Percentiles rank a stretch among this genome's conserved stretches.
These are phyloP conservation scores for Leucosporidium creatinivorum DNA, from an alignment of 768 basidiomycete species.

Conservation along the genomic window DNA sequence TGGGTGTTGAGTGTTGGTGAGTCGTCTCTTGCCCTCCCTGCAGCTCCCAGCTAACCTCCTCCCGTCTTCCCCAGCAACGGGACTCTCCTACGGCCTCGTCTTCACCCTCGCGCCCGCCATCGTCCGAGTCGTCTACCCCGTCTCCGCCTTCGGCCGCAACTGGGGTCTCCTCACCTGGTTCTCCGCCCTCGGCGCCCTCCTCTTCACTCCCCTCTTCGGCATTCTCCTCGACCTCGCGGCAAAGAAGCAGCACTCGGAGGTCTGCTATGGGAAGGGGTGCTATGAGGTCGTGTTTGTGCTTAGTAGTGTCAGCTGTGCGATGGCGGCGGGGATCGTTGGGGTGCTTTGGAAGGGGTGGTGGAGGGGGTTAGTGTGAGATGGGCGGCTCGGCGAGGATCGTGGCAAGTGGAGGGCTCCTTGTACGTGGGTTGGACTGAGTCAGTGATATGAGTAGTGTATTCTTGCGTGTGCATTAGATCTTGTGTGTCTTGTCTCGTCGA, in stretches of 20 bases:
- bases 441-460: neutral
- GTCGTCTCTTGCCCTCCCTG: slow-evolving; percentile 16
- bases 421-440: too few species aligned
- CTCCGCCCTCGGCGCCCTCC: slow-evolving; percentile 24
- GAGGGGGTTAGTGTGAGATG: neutral
- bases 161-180: slow-evolving; percentile 30
- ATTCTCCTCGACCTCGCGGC: slow-evolving; percentile 18
- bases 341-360: slow-evolving; percentile 1
- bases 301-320: neutral
- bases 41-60: neutral
- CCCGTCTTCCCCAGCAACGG: slow-evolving; percentile 2
- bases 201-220: slow-evolving; percentile 30
- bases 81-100: slow-evolving; percentile 15
- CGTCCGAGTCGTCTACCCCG: slow-evolving; percentile 17
- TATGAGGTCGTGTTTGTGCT: neutral
- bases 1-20: slow-evolving; percentile 17
- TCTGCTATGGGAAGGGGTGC: neutral
- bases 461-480: neutral
- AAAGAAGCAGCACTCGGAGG: neutral
- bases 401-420: too few species aligned
- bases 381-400: too few species aligned
- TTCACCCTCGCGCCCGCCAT: slow-evolving; percentile 26
- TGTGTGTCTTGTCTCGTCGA: too few species aligned
- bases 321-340: neutral
- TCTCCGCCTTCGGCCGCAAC: slow-evolving; percentile 23